Conservation (phyloP, 148 eudicot species). For the Agrostemma githago region DNA sequence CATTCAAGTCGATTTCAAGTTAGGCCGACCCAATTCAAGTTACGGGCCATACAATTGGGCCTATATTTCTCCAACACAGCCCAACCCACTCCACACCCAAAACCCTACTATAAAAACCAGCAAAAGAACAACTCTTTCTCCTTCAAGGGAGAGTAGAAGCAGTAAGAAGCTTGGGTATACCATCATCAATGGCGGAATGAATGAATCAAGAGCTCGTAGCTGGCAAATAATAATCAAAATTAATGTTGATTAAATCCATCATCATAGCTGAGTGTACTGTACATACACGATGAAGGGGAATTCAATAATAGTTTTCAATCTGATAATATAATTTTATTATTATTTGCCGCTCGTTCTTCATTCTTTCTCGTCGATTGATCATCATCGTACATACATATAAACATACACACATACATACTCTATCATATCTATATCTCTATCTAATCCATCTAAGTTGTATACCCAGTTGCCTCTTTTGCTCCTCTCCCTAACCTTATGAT, state of each 20-base stretch:
- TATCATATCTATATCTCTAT: constrained; percentile 7
- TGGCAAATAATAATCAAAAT: constrained; percentile 2
- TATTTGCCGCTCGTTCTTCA: constrained; percentile 21
- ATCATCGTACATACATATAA: background rate
- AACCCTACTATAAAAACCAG: too few species aligned
- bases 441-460: constrained; percentile 7
- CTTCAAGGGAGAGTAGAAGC: constrained; percentile 27
- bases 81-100: too few species aligned
- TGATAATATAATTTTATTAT: constrained; percentile 14
- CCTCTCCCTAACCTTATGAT: constrained; percentile 35
- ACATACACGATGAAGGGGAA: constrained; percentile 11
- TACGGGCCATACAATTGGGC: too few species aligned
- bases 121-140: too few species aligned
- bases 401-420: background rate
- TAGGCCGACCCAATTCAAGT: too few species aligned
- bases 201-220: constrained; percentile 16
- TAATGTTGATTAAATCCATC: constrained; percentile 14
- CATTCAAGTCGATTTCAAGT: too few species aligned
- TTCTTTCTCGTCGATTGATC: constrained; percentile 1
- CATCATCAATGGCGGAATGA: background rate
- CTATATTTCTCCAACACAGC: too few species aligned
- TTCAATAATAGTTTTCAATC: constrained; percentile 28
- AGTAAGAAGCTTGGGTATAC: constrained; percentile 12
- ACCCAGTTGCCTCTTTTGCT: constrained; percentile 21
- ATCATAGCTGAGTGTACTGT: background rate